phyloP scores from a whole-genome alignment of 2,329 filamentous ascomycete species.

The Calonectria pauciramosa region DNA sequence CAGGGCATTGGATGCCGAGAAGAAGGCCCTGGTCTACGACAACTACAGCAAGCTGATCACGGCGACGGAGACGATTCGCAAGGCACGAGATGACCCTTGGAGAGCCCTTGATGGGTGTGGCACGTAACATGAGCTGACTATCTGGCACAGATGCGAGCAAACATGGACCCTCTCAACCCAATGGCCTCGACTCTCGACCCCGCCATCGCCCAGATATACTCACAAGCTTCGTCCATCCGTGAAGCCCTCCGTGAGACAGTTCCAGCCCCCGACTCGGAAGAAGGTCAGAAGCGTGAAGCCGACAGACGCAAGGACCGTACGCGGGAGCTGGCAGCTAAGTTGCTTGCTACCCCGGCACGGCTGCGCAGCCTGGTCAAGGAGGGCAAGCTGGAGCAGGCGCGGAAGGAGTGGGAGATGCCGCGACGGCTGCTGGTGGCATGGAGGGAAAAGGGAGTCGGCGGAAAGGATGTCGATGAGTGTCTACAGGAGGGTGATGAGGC shows the following conservation, averaged over 20 bases:
- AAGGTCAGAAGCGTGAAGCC: conserved; percentile 52
- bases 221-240: conserved; percentile 68
- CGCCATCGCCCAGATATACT: conserved; percentile 81
- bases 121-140: not conserved
- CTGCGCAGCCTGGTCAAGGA: conserved; percentile 70
- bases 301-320: conserved; percentile 54
- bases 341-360: conserved; percentile 71
- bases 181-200: conserved; percentile 80
- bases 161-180: conserved; percentile 84
- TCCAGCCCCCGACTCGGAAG: conserved; percentile 60
- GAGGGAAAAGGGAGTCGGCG: conserved; percentile 68
- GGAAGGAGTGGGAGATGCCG: conserved; percentile 68
- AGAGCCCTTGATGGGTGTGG: not conserved
- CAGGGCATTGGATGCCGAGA: conserved; percentile 90
- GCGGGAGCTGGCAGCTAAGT: conserved; percentile 72
- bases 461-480: conserved; percentile 66
- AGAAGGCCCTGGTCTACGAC: conserved; percentile 97
- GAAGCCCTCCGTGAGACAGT: conserved; percentile 64
- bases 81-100: conserved; percentile 57
- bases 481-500: conserved; percentile 69
- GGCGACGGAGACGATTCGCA: conserved; percentile 96
- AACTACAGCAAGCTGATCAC: conserved; percentile 97
- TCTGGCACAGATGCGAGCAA: conserved; percentile 75
- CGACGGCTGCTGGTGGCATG: conserved; percentile 65
- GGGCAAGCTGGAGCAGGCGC: conserved; percentile 73